Base-by-base conservation (phyloP, 2,329 filamentous ascomycete genomes). In the Curvularia verruculosa region DNA sequence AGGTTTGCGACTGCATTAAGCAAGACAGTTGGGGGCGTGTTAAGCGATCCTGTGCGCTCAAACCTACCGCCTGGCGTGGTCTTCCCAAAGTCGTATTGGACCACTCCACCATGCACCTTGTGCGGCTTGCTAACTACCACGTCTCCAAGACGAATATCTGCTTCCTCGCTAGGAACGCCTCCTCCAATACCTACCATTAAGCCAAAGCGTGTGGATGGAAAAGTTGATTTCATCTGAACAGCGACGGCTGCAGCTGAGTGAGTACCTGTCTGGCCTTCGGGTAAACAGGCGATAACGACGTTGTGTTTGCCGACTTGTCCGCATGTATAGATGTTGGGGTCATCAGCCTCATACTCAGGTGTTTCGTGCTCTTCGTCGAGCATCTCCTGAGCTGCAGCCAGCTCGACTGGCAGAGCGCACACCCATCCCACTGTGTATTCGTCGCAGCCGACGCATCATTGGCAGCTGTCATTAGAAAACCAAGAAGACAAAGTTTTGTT, bases 171-270 rank as follows among this genome's bases (percentile, higher is more conserved):
- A 3, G 57, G 55, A 18, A 63, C 62, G n/a, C 62, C 59, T 36
- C 73, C 74, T 1, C 75, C 78, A 41, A 81, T 75, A 7, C 78
- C 78, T 1, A 81, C 77, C 69, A 82, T 71, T 3, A 82, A 63
- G 5, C 70, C 72, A 36, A 80, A 66, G 26, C 63, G 68, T 21
- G 78, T 73, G 15, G 29, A 31, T 31, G 18, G 48, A 56, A 78
- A 78, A 3, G 64, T 67, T 10, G 49, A 45, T n/a, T 55, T 46
- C 60, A 77, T 70, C n/a, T 68, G 48, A 21, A 50, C 64, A 2
- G 68, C 71, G 5, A 71, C 69, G 1, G 58, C 63, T 18, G 75
- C 72, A 8, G 75, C 71, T 6, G 69, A 52, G 47, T 47, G 68
- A 3, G 54, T 77, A 10, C 77, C 77, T 31, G 69, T 70, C 23